phyloP scores from a whole-genome alignment of 495 filamentous ascomycete genomes.

The Lasiosphaeria ovina region DNA sequence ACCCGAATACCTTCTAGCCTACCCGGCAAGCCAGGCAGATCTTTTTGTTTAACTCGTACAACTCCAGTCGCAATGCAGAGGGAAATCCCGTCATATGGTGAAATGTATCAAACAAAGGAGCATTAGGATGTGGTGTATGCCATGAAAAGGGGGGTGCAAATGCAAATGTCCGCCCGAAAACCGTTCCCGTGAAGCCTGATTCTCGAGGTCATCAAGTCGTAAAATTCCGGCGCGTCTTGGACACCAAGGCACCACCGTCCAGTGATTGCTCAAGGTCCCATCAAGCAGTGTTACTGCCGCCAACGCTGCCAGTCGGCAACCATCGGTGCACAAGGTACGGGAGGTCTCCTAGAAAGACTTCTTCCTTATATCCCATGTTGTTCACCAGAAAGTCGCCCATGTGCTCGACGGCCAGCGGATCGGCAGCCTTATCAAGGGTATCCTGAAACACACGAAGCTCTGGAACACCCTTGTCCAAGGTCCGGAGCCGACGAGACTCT shows the following conservation, averaged over 20 bases:
- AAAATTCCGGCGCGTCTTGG: constrained; percentile 3
- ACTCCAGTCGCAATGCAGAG: constrained; percentile 39
- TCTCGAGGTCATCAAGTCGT: constrained; percentile 29
- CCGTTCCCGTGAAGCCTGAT: constrained; percentile 10
- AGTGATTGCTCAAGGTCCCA: not conserved
- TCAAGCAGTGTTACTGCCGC: not conserved
- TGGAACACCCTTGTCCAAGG: constrained; percentile 32
- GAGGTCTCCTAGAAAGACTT: constrained; percentile 30
- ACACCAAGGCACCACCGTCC: not conserved
- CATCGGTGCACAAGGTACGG: constrained; percentile 32
- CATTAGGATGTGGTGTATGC: constrained; percentile 7
- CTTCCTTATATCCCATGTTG: constrained; percentile 46
- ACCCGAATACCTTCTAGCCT: constrained; percentile 16
- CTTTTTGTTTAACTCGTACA: constrained; percentile 33
- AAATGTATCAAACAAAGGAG: constrained; percentile 19
- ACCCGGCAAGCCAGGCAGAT: constrained; percentile 1
- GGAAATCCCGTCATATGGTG: constrained; percentile 16
- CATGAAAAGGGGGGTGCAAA: constrained; percentile 9
- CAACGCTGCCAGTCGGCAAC: not conserved
- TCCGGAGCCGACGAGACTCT: constrained; percentile 46
- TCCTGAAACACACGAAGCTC: constrained; percentile 23
- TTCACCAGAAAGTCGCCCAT: constrained; percentile 28
- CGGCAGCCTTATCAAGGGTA: constrained; percentile 16
- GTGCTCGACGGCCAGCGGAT: constrained; percentile 18
- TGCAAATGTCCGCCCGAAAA: constrained; percentile 11